Evolutionary conservation across 345 rosid genomes (phyloP), one percentile per base, ranked within the genome.

Genomic region (Populus deltoides): DNA sequence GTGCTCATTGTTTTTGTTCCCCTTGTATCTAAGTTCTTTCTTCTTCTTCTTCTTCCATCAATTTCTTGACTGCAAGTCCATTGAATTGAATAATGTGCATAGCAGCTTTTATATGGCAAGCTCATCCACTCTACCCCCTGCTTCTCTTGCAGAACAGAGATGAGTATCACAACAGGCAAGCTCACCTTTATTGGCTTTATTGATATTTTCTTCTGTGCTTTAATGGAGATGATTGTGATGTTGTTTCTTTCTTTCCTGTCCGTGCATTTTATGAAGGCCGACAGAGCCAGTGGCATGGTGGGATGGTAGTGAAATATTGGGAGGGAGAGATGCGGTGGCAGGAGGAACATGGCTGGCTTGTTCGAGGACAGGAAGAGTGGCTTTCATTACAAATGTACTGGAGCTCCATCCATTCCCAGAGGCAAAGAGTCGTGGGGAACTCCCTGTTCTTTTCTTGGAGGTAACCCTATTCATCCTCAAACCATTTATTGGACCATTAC

Each of bases 281-380:
- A 88, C 92, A 15, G 86, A 85, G 79, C 72, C 90, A 15, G 81
- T 85, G 83, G 89, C 77, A 20, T 91, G 95, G 95, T 90, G 93
- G 92, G 83, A 84, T 55, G 91, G 68, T 6, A 15, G 83, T 27
- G 89, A 87, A 29, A 87, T 88, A 71, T 41, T 91, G 22, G 93
- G 92, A 39, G 92, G 93, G 38, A 82, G 88, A 71, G 93, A 91
- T 75, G 88, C 74, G 57, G 72, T 87, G 12, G 91, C 90, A 0
- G 91, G 91, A 68, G 95, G 95, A 61, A 91, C 95, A 70, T 91
- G 95, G 95, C 13, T 90, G 79, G 96, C 84, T 45, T 88, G 96
- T 76, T 90, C 96, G 18, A 85, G 81, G 57, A 72, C 75, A 61
- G 96, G 92, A 36, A 86, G 87, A 73, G 85, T 91, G 45, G 93